Evolutionary conservation across 169 alveolate species (phyloP), one percentile per base, ranked within the genome.

Genomic region (Plasmodium coatneyi): DNA sequence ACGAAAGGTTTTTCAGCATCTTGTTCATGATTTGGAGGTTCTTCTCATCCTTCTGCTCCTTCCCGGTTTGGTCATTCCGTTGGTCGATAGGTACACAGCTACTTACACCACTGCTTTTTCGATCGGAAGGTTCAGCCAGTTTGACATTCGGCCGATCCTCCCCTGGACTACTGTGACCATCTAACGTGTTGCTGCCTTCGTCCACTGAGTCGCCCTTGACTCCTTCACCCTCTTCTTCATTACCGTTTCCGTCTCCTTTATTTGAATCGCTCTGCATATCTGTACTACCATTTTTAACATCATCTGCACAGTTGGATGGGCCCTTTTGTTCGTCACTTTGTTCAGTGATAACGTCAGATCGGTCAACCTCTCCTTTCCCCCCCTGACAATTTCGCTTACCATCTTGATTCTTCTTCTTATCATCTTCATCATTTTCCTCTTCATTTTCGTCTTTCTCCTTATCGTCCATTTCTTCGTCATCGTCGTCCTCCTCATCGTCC

Each of bases 1-100:
- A 92, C 5, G 98, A 95, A 9, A 97, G 93, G 12, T 90, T 84
- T 72, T 96, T 96, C 12, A 96, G 95, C 60, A 87, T 22, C 1
- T 49, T 87, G 10, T 66, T 87, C 82, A 56, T 79, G n/a, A 78
- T 87, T 46, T 46, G 79, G 30, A 87, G 70, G 43, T 30, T n/a
- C 34, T 87, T 60, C 28, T 78, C 46, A n/a, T 32, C 74, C 60
- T n/a, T 72, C 32, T 82, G 46, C 28, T 56, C 28, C n/a, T 49
- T 56, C 56, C n/a, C 41, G 34, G 41, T 52, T 46, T 74, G 19
- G 7, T 12, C 71, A 32, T 46, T 84, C 60, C 60, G 41, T 43
- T 76, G 43, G 12, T 10, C 39, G 28, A 66, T 46, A 19, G 39
- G 25, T 19, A 5, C 36, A 49, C 25, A 54, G 28, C 22, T 6